Conservation (phyloP, 2,329 filamentous ascomycete species). For the Cercospora sp. region DNA sequence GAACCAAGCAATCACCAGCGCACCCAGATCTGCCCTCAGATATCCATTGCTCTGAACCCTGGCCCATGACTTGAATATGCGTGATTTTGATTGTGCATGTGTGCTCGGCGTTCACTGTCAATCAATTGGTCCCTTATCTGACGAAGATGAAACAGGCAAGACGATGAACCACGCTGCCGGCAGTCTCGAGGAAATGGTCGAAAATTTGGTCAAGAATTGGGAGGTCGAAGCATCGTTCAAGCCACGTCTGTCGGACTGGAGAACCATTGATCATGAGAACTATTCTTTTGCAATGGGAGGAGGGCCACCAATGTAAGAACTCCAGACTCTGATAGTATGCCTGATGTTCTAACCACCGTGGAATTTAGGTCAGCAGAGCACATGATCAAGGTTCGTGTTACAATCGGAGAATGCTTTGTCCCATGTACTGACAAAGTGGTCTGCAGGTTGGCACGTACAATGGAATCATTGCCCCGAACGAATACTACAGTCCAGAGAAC, state of each 20-base stretch:
- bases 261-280: conserved; percentile 60
- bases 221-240: conserved; percentile 72
- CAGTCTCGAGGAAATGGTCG: conserved; percentile 61
- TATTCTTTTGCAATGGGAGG: conserved; percentile 68
- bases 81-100: neutral
- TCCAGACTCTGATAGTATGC: neutral
- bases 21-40: neutral
- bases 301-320: conserved; percentile 49
- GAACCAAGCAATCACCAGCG: conserved; percentile 17
- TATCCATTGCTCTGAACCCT: neutral
- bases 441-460: conserved; percentile 64
- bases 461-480: conserved; percentile 63
- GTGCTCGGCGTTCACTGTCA: neutral
- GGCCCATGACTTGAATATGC: neutral
- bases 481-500: conserved; percentile 63
- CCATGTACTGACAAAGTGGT: neutral
- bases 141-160: conserved; percentile 52
- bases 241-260: conserved; percentile 61
- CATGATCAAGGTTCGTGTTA: conserved; percentile 55
- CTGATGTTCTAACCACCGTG: neutral
- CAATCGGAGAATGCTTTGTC: neutral
- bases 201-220: conserved; percentile 74
- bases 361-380: conserved; percentile 52
- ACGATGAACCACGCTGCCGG: conserved; percentile 56
- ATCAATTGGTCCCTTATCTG: conserved; percentile 12